Evolutionary conservation across 768 basidiomycete species (phyloP), one percentile per base, ranked within the genome.

Genomic region (Infundibulicybe gibba): DNA sequence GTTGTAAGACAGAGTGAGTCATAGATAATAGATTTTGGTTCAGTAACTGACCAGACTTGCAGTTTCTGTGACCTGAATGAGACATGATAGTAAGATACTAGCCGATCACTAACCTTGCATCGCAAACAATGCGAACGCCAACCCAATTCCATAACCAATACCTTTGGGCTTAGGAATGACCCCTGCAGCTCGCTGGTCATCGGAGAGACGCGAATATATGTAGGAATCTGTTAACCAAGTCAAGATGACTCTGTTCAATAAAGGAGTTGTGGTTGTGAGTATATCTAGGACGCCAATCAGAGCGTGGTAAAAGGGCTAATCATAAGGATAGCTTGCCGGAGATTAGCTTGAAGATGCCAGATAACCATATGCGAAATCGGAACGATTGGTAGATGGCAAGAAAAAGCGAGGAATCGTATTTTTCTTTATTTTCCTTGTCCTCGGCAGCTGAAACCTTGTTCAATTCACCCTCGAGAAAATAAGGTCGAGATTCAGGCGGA

Each of bases 141-240:
- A 53, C 2, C 79, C 79, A 42, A 80, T 72, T 0, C 79, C 79
- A 54, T 74, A 75, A 0, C 78, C 79, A 13, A 80, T 65, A 4
- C 69, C 69, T 25, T 58, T 61, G 2, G 78, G 76, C 46, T 64
- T 42, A 2, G 50, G 16, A 8, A 70, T 41, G 5, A 58, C 61
- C 3, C 58, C 45, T 9, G 57, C 49, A 1, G 54, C 61, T 21
- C 60, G 61, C 42, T 69, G 51, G 21, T 57, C 63, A 2, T 65
- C 60, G 3, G 57, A 52, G 14, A 63, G 62, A 45, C 52, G 64
- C 54, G 56, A 60, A 44, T 64, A 71, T 20, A 53, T 40, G 51
- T 70, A 79, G 10, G 72, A 66, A 1, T 63, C 60, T 0, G 69
- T 68, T n/a, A 80, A 67, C 69, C 72, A 81, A 1, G 61, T 63